Evolutionary conservation across 768 basidiomycete species (phyloP).

Genomic region (Myochromella boudieri): DNA sequence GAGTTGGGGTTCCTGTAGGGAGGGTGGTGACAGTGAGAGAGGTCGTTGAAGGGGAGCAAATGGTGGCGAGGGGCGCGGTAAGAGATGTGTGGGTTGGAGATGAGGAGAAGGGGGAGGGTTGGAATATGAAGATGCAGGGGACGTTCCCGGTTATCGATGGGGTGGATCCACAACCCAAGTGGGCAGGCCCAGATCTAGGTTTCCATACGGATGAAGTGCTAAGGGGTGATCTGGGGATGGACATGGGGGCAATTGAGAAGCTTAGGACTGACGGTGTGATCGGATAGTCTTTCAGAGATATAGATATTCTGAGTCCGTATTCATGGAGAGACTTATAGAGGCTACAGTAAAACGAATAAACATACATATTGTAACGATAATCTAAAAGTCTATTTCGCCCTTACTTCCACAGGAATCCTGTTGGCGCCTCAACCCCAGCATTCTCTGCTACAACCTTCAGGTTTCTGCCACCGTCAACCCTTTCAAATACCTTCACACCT

Average conservation of each 20-base stretch:
- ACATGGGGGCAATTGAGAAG: conserved; percentile 31
- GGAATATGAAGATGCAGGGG: conserved; percentile 68
- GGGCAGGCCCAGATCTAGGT: conserved; percentile 73
- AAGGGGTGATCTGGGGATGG: conserved; percentile 40
- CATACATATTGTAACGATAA: neutral
- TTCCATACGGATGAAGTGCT: conserved; percentile 54
- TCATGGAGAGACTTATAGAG: too few species aligned
- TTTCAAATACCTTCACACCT: conserved; percentile 72
- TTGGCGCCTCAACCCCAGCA: conserved; percentile 41
- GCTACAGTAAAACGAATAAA: too few species aligned
- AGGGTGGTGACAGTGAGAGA: conserved; percentile 64
- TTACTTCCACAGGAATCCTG: conserved; percentile 57
- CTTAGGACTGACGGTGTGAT: conserved; percentile 43
- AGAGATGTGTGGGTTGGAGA: conserved; percentile 56
- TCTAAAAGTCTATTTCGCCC: neutral
- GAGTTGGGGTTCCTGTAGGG: conserved; percentile 62
- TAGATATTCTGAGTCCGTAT: too few species aligned
- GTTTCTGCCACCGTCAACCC: conserved; percentile 56
- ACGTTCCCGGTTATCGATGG: conserved; percentile 66
- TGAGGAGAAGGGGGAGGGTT: conserved; percentile 35
- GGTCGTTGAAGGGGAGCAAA: conserved; percentile 58
- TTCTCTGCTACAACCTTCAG: conserved; percentile 53
- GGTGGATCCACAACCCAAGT: conserved; percentile 54
- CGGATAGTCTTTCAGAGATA: conserved; percentile 28
- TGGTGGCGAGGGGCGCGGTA: conserved; percentile 52